Evolutionary conservation across 108 stramenopile genomes (phyloP), one percentile per base, ranked within the genome.

Genomic region (Nitzschia palea): DNA sequence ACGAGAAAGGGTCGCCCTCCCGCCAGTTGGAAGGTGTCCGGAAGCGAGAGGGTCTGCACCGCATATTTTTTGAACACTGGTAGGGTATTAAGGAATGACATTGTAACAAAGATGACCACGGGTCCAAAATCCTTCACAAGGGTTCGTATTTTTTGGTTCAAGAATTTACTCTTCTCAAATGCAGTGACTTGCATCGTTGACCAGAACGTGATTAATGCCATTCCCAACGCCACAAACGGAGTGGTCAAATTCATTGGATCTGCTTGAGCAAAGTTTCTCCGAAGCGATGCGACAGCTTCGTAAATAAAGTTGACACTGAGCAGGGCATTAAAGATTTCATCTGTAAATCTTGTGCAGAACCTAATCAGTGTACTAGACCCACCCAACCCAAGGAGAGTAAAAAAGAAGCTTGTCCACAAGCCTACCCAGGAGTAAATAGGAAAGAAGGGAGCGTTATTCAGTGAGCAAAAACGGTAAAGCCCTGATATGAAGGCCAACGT

Each of bases 341-440:
- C 98, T 0, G 98, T 98, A 79, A 98, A 98, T 14, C 94, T 87
- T 35, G 98, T 98, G 55, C 95, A 97, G 65, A 78, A 96, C 42
- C 90, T 83, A 68, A 98, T 96, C 48, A 94, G 51, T 44, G 85
- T 77, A 37, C 87, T 87, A 1, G 96, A 89, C 45, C 93, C 94
- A 26, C 76, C 69, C 17, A 95, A 47, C 14, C 95, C 91, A 32
- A 97, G 75, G 23, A 87, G 31, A 8, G 88, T 71, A 76, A 97
- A 91, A 61, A 95, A 91, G 48, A 78, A 60, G 45, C 82, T 84
- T 15, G 97, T 95, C 98, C 98, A 99, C 4, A 97, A 26, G 23
- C 96, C 96, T 5, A 95, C 93, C 95, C 97, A 99, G 4, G 92
- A 60, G 78, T 97, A 97, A 22, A 97, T 81, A 0, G 96, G 95